phyloP scores from a whole-genome alignment of 495 filamentous ascomycete species.

The Penicillium fimorum region DNA sequence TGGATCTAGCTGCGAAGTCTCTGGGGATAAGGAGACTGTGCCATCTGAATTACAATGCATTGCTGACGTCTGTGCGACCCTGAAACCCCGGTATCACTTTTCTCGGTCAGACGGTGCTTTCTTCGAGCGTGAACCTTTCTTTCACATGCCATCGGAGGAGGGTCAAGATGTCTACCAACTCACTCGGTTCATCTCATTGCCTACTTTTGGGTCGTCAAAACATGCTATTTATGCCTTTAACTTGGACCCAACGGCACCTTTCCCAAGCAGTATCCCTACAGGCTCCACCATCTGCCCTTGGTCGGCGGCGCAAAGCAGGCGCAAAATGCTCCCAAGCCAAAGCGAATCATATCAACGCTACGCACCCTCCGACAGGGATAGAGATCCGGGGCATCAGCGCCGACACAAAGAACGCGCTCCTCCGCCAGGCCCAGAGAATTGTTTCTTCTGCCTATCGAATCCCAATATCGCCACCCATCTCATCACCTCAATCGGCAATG shows the following conservation, averaged over 20 bases:
- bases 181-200: constrained; percentile 87
- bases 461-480: constrained; percentile 79
- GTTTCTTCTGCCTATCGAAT: constrained; percentile 94
- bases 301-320: constrained; percentile 53
- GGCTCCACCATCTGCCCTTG: constrained; percentile 75
- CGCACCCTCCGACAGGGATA: constrained; percentile 38
- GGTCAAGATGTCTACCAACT: constrained; percentile 53
- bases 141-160: constrained; percentile 60
- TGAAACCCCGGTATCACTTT: constrained; percentile 90
- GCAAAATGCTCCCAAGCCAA: constrained; percentile 51
- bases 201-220: constrained; percentile 67
- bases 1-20: constrained; percentile 55
- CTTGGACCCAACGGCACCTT: constrained; percentile 61
- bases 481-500: constrained; percentile 79
- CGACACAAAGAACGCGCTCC: constrained; percentile 55
- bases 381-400: constrained; percentile 22
- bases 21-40: constrained; percentile 36
- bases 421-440: constrained; percentile 71
- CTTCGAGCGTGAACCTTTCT: constrained; percentile 92
- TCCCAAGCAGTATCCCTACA: constrained; percentile 54
- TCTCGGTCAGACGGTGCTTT: constrained; percentile 64
- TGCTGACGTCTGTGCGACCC: constrained; percentile 67
- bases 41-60: constrained; percentile 55
- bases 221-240: constrained; percentile 92
- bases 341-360: constrained; percentile 62